Percentiles rank a stretch among this genome's conserved stretches.
Evolutionary conservation across 2,329 filamentous ascomycete genomes (phyloP).

Genomic region (Colletotrichum tabaci): DNA sequence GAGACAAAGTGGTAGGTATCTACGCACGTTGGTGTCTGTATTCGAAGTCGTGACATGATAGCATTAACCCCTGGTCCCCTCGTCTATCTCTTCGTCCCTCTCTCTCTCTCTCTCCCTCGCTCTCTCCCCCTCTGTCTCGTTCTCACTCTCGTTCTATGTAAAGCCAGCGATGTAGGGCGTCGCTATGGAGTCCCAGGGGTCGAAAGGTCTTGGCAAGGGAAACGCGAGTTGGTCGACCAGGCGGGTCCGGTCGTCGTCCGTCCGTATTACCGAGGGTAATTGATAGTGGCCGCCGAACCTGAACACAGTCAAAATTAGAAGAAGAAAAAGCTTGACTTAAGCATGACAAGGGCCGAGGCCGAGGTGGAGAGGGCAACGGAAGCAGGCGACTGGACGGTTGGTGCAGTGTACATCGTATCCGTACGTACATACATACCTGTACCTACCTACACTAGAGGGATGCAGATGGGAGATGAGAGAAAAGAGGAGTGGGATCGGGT

Average conservation of each 20-base stretch:
- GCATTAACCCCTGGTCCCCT: neutral
- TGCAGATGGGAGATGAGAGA: neutral
- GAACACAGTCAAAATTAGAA: neutral
- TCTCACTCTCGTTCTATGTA: too few species aligned
- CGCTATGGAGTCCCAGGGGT: too few species aligned
- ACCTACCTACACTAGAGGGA: too few species aligned
- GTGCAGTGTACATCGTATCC: too few species aligned
- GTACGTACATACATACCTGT: too few species aligned
- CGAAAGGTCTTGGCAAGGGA: too few species aligned
- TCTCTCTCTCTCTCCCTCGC: too few species aligned
- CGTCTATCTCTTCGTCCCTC: too few species aligned
- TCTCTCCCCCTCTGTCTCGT: too few species aligned
- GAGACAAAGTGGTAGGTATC: neutral
- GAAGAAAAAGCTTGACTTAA: constrained; percentile 23
- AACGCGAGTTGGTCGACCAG: neutral
- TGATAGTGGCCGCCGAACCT: neutral
- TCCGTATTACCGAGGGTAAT: neutral
- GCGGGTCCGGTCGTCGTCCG: neutral
- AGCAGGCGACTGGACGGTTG: neutral
- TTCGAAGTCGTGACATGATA: neutral
- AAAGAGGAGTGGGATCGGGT: neutral
- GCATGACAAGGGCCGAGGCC: constrained; percentile 2
- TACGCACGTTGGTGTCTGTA: neutral
- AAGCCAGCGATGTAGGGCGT: too few species aligned
- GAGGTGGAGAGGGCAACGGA: neutral